phyloP scores from a whole-genome alignment of 1,284 basidiomycete species.

The Sporisorium sorghi region DNA sequence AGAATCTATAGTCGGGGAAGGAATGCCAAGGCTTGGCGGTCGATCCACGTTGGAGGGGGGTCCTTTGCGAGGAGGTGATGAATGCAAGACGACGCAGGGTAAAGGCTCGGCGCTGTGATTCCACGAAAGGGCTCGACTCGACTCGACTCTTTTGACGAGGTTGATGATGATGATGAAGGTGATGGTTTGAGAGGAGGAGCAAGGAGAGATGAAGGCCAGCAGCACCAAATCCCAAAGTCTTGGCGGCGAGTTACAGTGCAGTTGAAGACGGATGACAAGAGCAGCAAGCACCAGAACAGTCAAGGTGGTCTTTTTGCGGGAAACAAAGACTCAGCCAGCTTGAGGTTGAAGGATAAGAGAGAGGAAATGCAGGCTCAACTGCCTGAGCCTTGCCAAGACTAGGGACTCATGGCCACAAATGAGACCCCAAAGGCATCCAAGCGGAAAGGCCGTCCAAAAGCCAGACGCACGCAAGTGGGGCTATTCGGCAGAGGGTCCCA shows the following conservation, averaged over 20 bases:
- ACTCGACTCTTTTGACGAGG: not conserved
- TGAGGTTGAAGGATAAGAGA: too few relatives aligned
- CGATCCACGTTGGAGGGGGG: constrained; percentile 33
- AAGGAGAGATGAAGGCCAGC: constrained; percentile 9
- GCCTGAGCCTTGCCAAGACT: constrained; percentile 13
- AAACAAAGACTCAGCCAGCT: too few relatives aligned
- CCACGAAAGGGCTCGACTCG: not conserved
- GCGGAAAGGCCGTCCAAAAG: not conserved
- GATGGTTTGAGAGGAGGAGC: not conserved
- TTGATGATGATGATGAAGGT: not conserved
- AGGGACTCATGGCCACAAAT: too few relatives aligned
- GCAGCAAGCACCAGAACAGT: constrained; percentile 11
- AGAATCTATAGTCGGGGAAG: constrained; percentile 38
- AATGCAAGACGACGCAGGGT: constrained; percentile 5
- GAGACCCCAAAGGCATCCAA: too few relatives aligned
- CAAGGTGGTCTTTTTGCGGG: constrained; percentile 13
- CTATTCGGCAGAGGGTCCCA: too few relatives aligned
- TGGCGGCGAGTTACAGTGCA: too few relatives aligned
- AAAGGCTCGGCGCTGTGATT: constrained; percentile 13
- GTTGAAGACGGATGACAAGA: too few relatives aligned
- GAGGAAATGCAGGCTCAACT: not conserved
- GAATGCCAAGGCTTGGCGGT: constrained; percentile 49
- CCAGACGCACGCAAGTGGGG: too few relatives aligned
- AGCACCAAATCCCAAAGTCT: constrained; percentile 25
- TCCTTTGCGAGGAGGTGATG: constrained; percentile 3